Evolutionary conservation across 2,329 filamentous ascomycete genomes (phyloP), one percentile per base, ranked within the genome.

Genomic region (Cladosporium colombiae): DNA sequence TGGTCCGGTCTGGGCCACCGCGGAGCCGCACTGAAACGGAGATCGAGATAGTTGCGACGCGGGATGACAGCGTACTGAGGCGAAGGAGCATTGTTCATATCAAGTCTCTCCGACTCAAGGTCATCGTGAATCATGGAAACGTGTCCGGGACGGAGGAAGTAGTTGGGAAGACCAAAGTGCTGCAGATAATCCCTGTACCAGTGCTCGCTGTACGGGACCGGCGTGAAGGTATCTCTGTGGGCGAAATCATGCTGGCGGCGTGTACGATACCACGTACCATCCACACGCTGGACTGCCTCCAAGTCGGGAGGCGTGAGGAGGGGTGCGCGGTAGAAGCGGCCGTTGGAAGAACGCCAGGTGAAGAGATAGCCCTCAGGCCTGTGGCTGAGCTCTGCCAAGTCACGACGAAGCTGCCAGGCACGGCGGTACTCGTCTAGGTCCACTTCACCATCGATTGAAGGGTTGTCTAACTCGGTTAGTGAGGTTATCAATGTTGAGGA

Each of bases 251-350:
- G 16, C 13, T 5, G 25, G 13, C 59, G 59, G 8, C 21, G 7
- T 14, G 23, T 23, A 21, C 61, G 61, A 29, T 23, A 46, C 61
- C 61, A 63, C 16, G 16, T 46, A 23, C 50, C 50, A 18, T 63
- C 61, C 16, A 6, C 14, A n/a, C 35, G 61, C 23, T 56, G 61
- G 11, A 63, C 35, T 16, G 61, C 50, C 11, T 52, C 35, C 21
- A 55, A 16, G 37, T 55, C 50, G 33, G 61, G 61, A n/a, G 61
- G 61, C 8, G 61, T 29, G 13, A 63, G 23, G 35, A 63, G 49
- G 18, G 50, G 35, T 5, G 50, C 31, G 6, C 21, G 2, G 11
- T 37, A 25, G 18, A 21, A 2, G 35, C 33, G 49, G n/a, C 61
- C 61, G 5, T 46, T 8, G 14, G 25, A 37, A 1, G 46, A 50